Percentiles rank a stretch among this genome's conserved stretches.
phyloP scores from a whole-genome alignment of 164 flowering plant genomes.

The Umbellularia californica region DNA sequence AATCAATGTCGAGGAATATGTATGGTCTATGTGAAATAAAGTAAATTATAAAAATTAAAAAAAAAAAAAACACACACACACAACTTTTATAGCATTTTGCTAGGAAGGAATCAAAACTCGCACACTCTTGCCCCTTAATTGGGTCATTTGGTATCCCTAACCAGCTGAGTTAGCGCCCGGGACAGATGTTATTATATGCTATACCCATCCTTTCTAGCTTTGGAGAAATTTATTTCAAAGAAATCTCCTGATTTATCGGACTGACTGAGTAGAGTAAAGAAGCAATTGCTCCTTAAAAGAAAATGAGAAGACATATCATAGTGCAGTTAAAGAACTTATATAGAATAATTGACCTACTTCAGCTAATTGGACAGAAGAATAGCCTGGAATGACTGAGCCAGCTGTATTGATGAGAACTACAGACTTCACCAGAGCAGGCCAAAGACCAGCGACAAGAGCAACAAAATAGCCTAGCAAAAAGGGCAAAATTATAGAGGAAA shows the following conservation, averaged over 20 bases:
- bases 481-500: slow-evolving; percentile 6
- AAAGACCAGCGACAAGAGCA: slow-evolving; percentile 61
- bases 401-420: slow-evolving; percentile 70
- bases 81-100: too few relatives aligned
- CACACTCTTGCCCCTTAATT: too few relatives aligned
- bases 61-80: too few relatives aligned
- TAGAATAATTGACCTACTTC: slow-evolving; percentile 37
- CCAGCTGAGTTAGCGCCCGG: too few relatives aligned
- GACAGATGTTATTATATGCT: background rate
- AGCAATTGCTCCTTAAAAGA: background rate
- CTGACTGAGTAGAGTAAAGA: background rate
- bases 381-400: slow-evolving; percentile 59
- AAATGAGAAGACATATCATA: background rate
- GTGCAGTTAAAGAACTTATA: background rate
- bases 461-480: slow-evolving; percentile 53
- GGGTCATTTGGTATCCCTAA: too few relatives aligned
- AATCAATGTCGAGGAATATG: background rate
- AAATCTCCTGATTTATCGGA: background rate
- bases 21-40: background rate
- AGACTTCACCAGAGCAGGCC: slow-evolving; percentile 67
- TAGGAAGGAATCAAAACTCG: too few relatives aligned
- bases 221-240: background rate
- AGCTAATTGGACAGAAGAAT: slow-evolving; percentile 30
- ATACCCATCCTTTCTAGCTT: background rate
- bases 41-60: background rate